Evolutionary conservation across 1,139 yeast species (phyloP).

Genomic region (Scheffersomyces cryptocercus): DNA sequence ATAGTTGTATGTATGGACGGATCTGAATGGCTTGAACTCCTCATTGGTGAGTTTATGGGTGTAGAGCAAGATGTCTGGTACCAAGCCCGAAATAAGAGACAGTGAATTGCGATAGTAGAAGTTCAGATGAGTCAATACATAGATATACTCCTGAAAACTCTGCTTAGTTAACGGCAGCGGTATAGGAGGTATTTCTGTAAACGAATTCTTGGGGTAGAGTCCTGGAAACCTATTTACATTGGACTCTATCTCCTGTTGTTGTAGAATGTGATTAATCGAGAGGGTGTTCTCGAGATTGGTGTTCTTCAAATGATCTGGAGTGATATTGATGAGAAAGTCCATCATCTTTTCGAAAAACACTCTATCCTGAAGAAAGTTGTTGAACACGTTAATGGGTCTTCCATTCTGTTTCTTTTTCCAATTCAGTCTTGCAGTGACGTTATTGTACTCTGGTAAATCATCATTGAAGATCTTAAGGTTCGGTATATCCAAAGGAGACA

Average conservation of each 20-base stretch:
- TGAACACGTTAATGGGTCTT: constrained; percentile 10
- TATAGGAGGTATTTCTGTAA: constrained; percentile 36
- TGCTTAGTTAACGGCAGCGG: constrained; percentile 30
- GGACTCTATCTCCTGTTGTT: constrained; percentile 3
- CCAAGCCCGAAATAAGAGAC: constrained; percentile 37
- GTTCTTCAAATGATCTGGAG: constrained; percentile 33
- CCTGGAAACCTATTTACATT: constrained; percentile 6
- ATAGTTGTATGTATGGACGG: constrained; percentile 41
- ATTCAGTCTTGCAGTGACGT: constrained; percentile 21
- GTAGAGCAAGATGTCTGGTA: constrained; percentile 40
- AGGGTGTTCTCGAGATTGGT: constrained; percentile 1
- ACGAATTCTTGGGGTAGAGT: constrained; percentile 11
- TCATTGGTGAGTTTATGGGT: constrained; percentile 40
- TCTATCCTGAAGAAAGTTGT: constrained; percentile 29
- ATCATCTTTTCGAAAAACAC: constrained; percentile 32
- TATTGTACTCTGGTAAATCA: constrained; percentile 22
- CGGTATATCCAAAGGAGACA: constrained; percentile 37
- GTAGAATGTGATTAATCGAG: neutral
- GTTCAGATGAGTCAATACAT: constrained; percentile 36
- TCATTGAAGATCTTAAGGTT: constrained; percentile 35
- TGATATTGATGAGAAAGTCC: constrained; percentile 29
- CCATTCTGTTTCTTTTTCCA: constrained; percentile 25
- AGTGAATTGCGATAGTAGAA: constrained; percentile 37
- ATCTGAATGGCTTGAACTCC: constrained; percentile 30
- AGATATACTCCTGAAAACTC: constrained; percentile 38